Evolutionary conservation across 495 filamentous ascomycete species (phyloP).

Genomic region (Filosporella fistucella): DNA sequence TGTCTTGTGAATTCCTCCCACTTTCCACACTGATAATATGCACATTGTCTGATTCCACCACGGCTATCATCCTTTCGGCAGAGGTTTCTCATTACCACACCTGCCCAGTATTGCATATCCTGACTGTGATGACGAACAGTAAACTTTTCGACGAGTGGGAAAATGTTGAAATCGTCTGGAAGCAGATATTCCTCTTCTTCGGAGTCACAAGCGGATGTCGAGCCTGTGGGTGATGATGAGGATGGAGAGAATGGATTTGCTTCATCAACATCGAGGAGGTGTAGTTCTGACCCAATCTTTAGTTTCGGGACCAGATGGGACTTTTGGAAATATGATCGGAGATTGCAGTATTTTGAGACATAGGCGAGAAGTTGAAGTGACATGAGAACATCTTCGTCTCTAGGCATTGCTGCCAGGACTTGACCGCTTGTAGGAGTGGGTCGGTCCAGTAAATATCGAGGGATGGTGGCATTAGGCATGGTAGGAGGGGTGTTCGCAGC

Average conservation of each 20-base stretch:
- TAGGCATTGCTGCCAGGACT: conserved; percentile 81
- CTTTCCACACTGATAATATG: conserved; percentile 94
- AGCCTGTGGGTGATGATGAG: conserved; percentile 5
- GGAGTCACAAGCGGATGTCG: conserved; percentile 29
- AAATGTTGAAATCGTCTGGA: conserved; percentile 95
- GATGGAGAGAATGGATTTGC: conserved; percentile 18
- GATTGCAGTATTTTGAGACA: conserved; percentile 97
- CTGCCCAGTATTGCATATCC: conserved; percentile 99
- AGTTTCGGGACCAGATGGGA: conserved; percentile 91
- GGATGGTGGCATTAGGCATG: conserved; percentile 57
- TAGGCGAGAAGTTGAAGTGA: conserved; percentile 96
- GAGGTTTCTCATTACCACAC: conserved; percentile 96
- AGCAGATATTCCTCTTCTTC: conserved; percentile 83
- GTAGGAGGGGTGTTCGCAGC: conserved; percentile 69
- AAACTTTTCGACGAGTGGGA: conserved; percentile 96
- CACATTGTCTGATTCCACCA: conserved; percentile 93
- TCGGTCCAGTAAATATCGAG: conserved; percentile 71
- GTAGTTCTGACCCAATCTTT: conserved; percentile 80
- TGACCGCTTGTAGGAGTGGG: conserved; percentile 55
- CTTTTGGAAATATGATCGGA: conserved; percentile 89
- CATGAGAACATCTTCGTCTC: conserved; percentile 97
- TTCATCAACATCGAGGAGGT: conserved; percentile 68
- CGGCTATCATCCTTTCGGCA: conserved; percentile 95
- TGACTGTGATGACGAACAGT: conserved; percentile 89
- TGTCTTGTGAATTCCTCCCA: conserved; percentile 96